Evolutionary conservation across 768 basidiomycete species (phyloP), one percentile per base, ranked within the genome.

Genomic region (Strobilomyces confusus): DNA sequence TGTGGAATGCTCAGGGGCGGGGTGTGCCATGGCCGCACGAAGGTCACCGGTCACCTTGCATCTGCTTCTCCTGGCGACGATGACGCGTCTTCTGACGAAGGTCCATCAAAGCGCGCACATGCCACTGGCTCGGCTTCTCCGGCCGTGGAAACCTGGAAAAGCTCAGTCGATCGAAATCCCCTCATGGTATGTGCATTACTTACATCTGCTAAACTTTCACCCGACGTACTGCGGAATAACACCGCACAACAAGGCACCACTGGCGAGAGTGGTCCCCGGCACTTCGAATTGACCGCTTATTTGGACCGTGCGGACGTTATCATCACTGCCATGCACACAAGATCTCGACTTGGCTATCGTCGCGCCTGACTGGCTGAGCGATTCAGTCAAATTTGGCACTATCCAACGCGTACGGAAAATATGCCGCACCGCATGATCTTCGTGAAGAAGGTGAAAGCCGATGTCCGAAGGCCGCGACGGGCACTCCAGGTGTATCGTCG

Each of bases 281-380:
- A 48, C 14, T 48, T 80, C 11, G 64, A 73, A 48, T 62, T 79
- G 29, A 76, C 76, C 51, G 56, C 59, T 15, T 61, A 78, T 36
- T 56, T 71, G 4, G 67, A 74, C 15, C 75, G 80, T 12, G 83
- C 87, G 5, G 80, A 90, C 48, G 72, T 90, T 32, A 70, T 92
- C 36, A 63, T 92, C 51, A 88, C 89, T 6, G 77, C 73, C 17
- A 73, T 90, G 25, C 75, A 66, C 32, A 90, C 89, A 82, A 75
- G 76, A 58, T 78, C 78, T 55, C 78, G 90, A 2, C 70, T 92
- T 1, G 83, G 73, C 78, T 0, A 77, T 90, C 22, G 87, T 92
- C 12, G 83, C 78, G 2, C 86, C 87, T 1, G 72, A 80, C 30
- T 92, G 89, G 89, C 75, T 92, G 17, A 74, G 67, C 30, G 78